Evolutionary conservation across 306 rosid species (phyloP).

Genomic region (Trifolium pratense): DNA sequence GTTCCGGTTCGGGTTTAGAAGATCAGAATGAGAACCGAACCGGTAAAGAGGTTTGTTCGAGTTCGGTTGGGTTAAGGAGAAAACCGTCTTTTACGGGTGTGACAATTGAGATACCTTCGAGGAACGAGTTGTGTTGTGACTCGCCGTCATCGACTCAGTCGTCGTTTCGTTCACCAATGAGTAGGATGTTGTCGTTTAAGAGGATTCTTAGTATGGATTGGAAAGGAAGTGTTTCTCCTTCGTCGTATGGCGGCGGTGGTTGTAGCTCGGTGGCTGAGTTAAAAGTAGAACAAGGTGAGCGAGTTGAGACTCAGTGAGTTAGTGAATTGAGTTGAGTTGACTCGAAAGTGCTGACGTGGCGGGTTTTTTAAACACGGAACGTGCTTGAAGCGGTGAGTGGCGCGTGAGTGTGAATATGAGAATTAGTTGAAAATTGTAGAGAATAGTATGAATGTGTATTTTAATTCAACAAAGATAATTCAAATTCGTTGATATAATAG

Average conservation of each 20-base stretch:
- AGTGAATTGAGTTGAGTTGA: background rate
- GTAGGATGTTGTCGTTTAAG: slow-evolving; percentile 75
- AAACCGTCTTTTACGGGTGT: slow-evolving; percentile 55
- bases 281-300: slow-evolving; percentile 55
- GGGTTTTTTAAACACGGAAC: background rate
- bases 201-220: slow-evolving; percentile 70
- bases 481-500: background rate
- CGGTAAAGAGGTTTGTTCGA: slow-evolving; percentile 34
- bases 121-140: slow-evolving; percentile 45
- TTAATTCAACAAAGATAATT: slow-evolving; percentile 1
- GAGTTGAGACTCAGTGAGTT: slow-evolving; percentile 51
- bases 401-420: slow-evolving; percentile 23
- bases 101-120: slow-evolving; percentile 64
- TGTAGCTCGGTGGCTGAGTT: slow-evolving; percentile 46
- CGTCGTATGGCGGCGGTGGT: slow-evolving; percentile 41
- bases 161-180: slow-evolving; percentile 71
- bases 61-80: slow-evolving; percentile 49
- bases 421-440: background rate
- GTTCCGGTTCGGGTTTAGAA: no score
- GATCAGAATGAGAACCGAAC: slow-evolving; percentile 12
- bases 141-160: slow-evolving; percentile 57
- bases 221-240: slow-evolving; percentile 53
- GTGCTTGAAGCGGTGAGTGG: slow-evolving; percentile 3
- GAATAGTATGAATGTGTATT: background rate
- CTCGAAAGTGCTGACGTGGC: slow-evolving; percentile 40